Conservation (phyloP, 2,329 filamentous ascomycete species). For the Diaporthe citri region DNA sequence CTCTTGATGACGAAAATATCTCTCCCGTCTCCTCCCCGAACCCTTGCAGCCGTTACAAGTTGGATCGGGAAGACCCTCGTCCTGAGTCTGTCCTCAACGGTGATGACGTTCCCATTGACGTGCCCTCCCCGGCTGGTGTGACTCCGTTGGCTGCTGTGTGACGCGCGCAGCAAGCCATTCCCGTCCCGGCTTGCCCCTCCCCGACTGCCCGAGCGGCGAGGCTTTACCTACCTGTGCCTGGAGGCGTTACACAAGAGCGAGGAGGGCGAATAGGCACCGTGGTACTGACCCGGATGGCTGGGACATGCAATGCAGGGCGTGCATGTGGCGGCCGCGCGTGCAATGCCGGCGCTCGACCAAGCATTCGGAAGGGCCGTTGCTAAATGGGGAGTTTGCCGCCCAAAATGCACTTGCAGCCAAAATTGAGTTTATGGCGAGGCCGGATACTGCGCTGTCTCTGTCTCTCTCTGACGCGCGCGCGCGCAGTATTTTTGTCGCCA, state of each 20-base stretch:
- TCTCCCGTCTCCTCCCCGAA: neutral
- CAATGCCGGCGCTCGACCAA: neutral
- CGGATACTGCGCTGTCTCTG: neutral
- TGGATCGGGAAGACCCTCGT: neutral
- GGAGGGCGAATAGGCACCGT: neutral
- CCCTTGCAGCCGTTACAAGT: neutral
- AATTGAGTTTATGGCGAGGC: neutral
- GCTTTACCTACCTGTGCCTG: neutral
- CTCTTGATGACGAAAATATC: neutral
- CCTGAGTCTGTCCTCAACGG: slow-evolving; percentile 1
- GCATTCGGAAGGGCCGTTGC: neutral
- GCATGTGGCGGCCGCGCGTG: neutral
- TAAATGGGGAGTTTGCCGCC: neutral
- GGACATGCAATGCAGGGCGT: slow-evolving; percentile 19
- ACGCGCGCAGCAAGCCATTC: neutral
- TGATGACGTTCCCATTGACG: slow-evolving; percentile 2
- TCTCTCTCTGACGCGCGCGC: neutral
- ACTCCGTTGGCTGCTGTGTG: slow-evolving; percentile 9
- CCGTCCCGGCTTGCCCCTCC: slow-evolving; percentile 7
- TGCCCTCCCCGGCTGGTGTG: neutral
- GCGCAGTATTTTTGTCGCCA: neutral
- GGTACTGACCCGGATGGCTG: slow-evolving; percentile 1
- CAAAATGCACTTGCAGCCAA: neutral
- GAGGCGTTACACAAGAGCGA: slow-evolving; percentile 7
- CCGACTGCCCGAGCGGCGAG: slow-evolving; percentile 3